A percentile compares a stretch with the other conserved stretches of the same genome.
These are phyloP conservation scores for Rhynchospora breviuscula DNA, from an alignment of 176 grass and related monocot species.

Conservation along the genomic window DNA sequence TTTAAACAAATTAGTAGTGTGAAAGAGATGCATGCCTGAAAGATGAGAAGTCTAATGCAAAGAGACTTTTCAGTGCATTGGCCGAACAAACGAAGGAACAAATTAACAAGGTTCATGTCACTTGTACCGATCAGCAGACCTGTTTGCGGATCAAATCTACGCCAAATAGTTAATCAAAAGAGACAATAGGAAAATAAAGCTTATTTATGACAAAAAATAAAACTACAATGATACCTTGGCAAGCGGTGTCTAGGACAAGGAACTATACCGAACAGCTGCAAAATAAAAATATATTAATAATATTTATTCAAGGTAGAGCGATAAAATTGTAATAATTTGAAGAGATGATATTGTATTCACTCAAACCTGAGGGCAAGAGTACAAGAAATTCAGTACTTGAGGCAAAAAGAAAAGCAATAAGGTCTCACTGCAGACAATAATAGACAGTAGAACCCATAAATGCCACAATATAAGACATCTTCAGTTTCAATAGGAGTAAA, in stretches of 20 bases:
- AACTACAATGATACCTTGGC: constrained; percentile 48
- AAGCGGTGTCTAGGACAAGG: constrained; percentile 83
- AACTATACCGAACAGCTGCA: constrained; percentile 76
- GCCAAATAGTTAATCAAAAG: neutral
- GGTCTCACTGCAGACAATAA: constrained; percentile 67
- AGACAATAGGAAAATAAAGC: neutral
- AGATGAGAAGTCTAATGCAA: constrained; percentile 75
- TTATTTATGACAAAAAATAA: neutral
- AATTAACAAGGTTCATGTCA: constrained; percentile 65
- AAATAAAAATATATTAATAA: constrained; percentile 9
- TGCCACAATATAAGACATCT: constrained; percentile 5
- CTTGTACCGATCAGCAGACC: constrained; percentile 65
- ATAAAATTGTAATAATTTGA: neutral
- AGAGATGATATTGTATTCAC: constrained; percentile 15
- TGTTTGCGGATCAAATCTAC: constrained; percentile 65
- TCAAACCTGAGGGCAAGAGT: constrained; percentile 66
- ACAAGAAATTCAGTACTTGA: constrained; percentile 87
- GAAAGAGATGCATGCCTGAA: constrained; percentile 41
- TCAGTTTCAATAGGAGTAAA: constrained; percentile 1
- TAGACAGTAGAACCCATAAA: neutral
- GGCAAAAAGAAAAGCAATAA: constrained; percentile 90
- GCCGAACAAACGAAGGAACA: constrained; percentile 83
- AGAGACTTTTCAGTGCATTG: constrained; percentile 67
- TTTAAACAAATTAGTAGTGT: neutral
- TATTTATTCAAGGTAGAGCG: neutral